phyloP scores from a whole-genome alignment of 345 rosid species.

The Citrus inodora region DNA sequence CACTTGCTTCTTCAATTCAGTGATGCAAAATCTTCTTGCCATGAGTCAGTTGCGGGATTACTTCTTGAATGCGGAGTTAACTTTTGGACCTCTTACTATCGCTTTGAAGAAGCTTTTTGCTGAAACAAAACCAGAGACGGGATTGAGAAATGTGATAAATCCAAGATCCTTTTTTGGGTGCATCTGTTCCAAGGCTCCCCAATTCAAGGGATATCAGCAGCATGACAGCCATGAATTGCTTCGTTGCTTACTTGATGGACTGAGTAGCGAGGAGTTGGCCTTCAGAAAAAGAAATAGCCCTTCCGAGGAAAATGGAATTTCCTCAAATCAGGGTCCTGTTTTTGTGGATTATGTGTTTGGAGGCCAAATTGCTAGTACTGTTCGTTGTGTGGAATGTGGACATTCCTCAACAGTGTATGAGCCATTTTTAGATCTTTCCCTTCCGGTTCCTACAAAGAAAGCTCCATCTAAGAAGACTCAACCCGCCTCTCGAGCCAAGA shows the following conservation, averaged over 20 bases:
- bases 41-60: constrained; percentile 52
- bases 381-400: constrained; percentile 80
- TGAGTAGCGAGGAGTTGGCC: constrained; percentile 74
- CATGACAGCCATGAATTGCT: constrained; percentile 98
- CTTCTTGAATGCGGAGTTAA: constrained; percentile 47
- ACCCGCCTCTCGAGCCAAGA: constrained; percentile 57
- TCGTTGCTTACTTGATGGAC: constrained; percentile 73
- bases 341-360: constrained; percentile 81
- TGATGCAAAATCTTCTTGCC: constrained; percentile 87
- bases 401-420: constrained; percentile 86
- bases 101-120: constrained; percentile 70
- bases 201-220: constrained; percentile 89
- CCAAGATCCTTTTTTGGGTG: constrained; percentile 67
- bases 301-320: constrained; percentile 28
- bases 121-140: constrained; percentile 61
- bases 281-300: constrained; percentile 40
- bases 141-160: constrained; percentile 60
- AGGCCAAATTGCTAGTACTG: constrained; percentile 83
- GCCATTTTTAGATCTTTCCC: constrained; percentile 91
- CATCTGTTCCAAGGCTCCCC: constrained; percentile 79
- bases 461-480: constrained; percentile 54
- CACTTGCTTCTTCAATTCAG: constrained; percentile 94
- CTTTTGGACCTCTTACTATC: constrained; percentile 54
- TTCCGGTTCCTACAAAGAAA: constrained; percentile 85
- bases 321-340: constrained; percentile 42